Evolutionary conservation across 768 basidiomycete genomes (phyloP).

Genomic region (Tylopilus rubrobrunneus): DNA sequence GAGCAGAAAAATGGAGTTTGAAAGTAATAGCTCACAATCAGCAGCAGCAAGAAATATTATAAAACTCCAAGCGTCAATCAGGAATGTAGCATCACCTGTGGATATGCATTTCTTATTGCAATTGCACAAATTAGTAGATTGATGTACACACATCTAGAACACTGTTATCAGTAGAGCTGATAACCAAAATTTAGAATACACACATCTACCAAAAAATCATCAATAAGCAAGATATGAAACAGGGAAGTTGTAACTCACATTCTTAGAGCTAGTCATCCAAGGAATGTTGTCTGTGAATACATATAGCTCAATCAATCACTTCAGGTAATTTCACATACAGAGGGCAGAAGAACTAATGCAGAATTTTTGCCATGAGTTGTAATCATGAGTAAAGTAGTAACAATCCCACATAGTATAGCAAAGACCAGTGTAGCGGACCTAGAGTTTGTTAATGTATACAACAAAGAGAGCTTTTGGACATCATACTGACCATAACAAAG

Average conservation of each 20-base stretch:
- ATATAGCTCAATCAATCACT: background rate
- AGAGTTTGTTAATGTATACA: background rate
- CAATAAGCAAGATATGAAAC: background rate
- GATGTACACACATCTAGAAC: background rate
- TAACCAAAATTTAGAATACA: background rate
- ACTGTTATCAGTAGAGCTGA: background rate
- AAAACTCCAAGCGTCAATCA: too few species aligned
- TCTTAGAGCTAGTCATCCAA: background rate
- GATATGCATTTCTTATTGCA: too few species aligned
- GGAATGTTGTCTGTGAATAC: background rate
- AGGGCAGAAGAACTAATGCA: background rate
- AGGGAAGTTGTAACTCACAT: background rate
- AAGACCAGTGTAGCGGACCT: constrained; percentile 7
- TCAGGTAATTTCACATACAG: background rate
- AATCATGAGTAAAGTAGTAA: background rate
- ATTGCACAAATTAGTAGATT: too few species aligned
- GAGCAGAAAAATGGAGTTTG: too few species aligned
- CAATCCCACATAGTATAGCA: background rate
- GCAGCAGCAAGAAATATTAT: too few species aligned
- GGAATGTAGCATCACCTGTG: too few species aligned
- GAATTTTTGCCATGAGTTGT: background rate
- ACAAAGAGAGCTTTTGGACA: background rate
- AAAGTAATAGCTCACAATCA: too few species aligned
- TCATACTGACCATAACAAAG: background rate
- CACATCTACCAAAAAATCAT: background rate